phyloP scores from a whole-genome alignment of 208 protist genomes.

The Polymyxa betae region DNA sequence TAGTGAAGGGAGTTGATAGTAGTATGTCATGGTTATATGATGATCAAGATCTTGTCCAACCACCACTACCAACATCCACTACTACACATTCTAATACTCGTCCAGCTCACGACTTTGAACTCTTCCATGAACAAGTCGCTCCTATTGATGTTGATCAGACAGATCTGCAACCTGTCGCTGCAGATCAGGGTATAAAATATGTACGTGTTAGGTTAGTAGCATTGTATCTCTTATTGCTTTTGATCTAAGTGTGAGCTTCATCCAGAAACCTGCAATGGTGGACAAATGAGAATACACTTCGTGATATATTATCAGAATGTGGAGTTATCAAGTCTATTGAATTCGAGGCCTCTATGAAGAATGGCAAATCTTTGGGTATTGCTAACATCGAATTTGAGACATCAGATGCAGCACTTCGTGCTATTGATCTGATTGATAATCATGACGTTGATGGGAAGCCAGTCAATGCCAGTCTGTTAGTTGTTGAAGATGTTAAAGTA shows the following conservation, averaged over 20 bases:
- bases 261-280: constrained; percentile 51
- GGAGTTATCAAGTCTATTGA: constrained; percentile 9
- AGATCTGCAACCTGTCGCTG: background rate
- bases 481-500: background rate
- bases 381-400: background rate
- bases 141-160: background rate
- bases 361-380: constrained; percentile 31
- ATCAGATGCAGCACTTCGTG: constrained; percentile 32
- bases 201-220: background rate
- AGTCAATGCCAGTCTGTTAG: background rate
- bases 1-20: too few species aligned
- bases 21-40: constrained; percentile 50
- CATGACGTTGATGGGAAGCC: background rate
- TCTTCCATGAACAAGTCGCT: background rate
- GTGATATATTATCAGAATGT: constrained; percentile 1
- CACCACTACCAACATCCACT: background rate
- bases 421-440: background rate
- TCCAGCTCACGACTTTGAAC: background rate
- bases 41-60: background rate
- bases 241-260: background rate
- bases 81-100: background rate
- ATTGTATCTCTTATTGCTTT: background rate
- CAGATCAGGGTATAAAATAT: background rate
- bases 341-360: constrained; percentile 38
- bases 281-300: background rate